Evolutionary conservation across 2,329 filamentous ascomycete genomes (phyloP), one percentile per base, ranked within the genome.

Genomic region (Fusarium staphyleae): DNA sequence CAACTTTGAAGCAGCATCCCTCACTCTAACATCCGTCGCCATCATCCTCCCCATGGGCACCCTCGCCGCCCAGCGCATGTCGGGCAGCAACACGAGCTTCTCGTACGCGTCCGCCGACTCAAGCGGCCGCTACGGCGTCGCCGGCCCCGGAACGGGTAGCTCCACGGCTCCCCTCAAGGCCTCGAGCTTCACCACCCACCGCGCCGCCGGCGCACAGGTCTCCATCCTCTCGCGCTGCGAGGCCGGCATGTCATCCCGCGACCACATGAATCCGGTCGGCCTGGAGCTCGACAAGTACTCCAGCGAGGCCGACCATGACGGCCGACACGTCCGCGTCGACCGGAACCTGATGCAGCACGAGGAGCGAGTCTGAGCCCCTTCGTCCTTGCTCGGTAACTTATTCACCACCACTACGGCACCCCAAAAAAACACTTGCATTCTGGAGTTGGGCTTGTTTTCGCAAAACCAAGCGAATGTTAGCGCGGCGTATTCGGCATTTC

Each of bases 21-120:
- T 83, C 30, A 77, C 78, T 0, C 69, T 76, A 34, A 82, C 80
- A 0, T 77, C 79, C 0, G 78, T 83, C 34, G 73, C 78, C 56
- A 66, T 83, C 42, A 75, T 83, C 32, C 74, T 85, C 0, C 81
- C 81, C 0, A 73, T 84, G 1, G 81, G 80, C 48, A 78, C 78
- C 4, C 74, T 84, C 24, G 72, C 80, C 12, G 81, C 81, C 7
- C 79, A 81, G 61, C 77, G 77, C 30, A 49, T 60, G 35, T 67
- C 80, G 35, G 69, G 73, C 15, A 63, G 60, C 36, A 66, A 64
- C 8, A 41, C 48, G 42, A 69, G 56, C 47, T 51, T 63, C 16
- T 51, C 55, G 18, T 54, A 65, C 43, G 44, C 54, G 8, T 60
- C 66, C 3, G 43, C 46, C 10, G 52, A 41, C 14, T 66, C 60